Base-by-base conservation (phyloP, 1,284 basidiomycete species). In the Ceratobasidium sp. region DNA sequence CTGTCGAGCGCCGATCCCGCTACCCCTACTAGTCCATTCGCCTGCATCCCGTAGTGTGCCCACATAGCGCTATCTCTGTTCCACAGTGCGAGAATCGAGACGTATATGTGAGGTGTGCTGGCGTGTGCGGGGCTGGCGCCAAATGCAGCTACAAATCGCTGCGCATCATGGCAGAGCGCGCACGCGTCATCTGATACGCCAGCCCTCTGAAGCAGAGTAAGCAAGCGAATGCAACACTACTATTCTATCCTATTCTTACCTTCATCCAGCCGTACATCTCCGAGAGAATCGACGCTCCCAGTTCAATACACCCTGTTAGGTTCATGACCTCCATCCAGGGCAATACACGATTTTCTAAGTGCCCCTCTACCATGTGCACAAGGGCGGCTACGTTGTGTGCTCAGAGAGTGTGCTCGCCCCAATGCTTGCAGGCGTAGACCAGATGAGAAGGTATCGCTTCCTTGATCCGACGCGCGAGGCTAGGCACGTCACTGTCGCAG, bases 281-380 rank as follows among this genome's bases (percentile, higher is more conserved):
- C 0, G 34, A 16, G 6, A 69, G 27, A 2, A 58, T 46, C 1
- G 4, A 1, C 13, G n/a, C 39, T 0, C 39, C 53, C 13, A 16
- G 7, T 0, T 22, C 8, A 4, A 41, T 69, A 11, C 13, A 41
- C 14, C 31, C 11, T 9, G 39, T 69, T 13, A 58, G 11, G 53
- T 48, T 69, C 37, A 69, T 56, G 13, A 58, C 51, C 37, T 69
- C 66, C 54, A 69, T 54, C 66, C 66, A 69, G 19, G 58, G 31
- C 22, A 69, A 27, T 1, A 69, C 16, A 8, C 24, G 49, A 7
- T 7, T 2, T 0, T 0, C 7, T 2, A 69, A 19, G 31, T 48
- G 48, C 0, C 46, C 37, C 13, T 27, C 9, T 7, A 69, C 11
- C n/a, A 7, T 11, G 2, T n/a, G 24, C 13, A 11, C 19, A 39